Base-by-base conservation (phyloP, 495 filamentous ascomycete species). In the Talaromyces thailandensis region DNA sequence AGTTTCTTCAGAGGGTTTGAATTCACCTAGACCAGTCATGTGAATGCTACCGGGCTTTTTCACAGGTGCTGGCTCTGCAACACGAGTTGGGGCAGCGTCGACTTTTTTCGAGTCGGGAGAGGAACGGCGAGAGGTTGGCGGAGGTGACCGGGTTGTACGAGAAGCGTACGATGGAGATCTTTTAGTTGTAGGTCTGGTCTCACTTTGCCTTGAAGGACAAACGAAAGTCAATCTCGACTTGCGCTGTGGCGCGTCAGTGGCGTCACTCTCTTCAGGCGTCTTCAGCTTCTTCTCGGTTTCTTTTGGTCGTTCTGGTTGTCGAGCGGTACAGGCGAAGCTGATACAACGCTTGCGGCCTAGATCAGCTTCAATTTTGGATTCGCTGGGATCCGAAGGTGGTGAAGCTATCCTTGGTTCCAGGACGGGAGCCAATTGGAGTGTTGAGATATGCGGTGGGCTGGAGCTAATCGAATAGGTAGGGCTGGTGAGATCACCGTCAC, bases 401-500 rank as follows among this genome's bases (percentile, higher is more conserved):
- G 60, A 29, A 23, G 52, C 64, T 29, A 57, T 52, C 24, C 35
- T 35, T 11, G 66, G 57, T 59, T 71, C 71, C 9, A 61, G 28
- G 32, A 64, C 60, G 62, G 73, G 67, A 9, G 55, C 26, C 25
- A 63, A n/a, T 6, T 48, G 28, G 60, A 75, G 63, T 23, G 70
- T 70, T 32, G 80, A 69, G 0, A 86, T 84, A 5, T 84, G 73
- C 26, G 90, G 92, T 9, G 94, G 94, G 69, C 94, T 98, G 6
- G 93, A 91, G 12, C 92, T 91, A 69, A 83, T 90, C 56, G 91
- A 89, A 24, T 92, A 79, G n/a, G 91, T 86, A 50, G 94, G 92
- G 66, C 92, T 95, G n/a, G 92, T 96, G 45, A 91, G 74, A 53
- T 90, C 93, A 43, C 88, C 94, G 69, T 96, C 94, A 73, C 92